Base-by-base conservation (phyloP, 495 filamentous ascomycete species). In the Opeltia flavorubescens region DNA sequence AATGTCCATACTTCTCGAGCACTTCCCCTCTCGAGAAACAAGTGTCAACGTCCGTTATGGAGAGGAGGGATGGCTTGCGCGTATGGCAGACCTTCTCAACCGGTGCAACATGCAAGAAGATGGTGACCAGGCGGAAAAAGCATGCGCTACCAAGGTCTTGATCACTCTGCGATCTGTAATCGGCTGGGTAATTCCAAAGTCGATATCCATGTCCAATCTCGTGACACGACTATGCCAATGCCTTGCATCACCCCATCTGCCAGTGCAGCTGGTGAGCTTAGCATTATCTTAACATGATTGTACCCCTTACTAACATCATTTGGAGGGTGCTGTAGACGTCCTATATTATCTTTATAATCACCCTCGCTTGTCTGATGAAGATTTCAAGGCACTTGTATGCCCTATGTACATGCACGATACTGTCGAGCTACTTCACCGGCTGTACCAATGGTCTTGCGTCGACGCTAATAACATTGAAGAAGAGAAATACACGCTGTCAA, bases 401-500 rank as follows among this genome's bases (percentile, higher is more conserved):
- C 78, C 86, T 43, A 81, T 95, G 70, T 89, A 85, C 53, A 71
- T 76, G 49, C 60, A 68, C 17, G 76, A 83, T 28, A 80, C 77
- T 48, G 71, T 94, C 30, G 68, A 69, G 23, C 70, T 93, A n/a
- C 75, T 89, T 44, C 74, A 74, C 51, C 75, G 76, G 49, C 70
- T 95, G 23, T 89, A 83, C 56, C 74, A 87, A 53, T 94, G 85
- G 84, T 84, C 86, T 1, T 62, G 77, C 5, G 80, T 89, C 48
- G 82, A 89, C 44, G 71, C 83, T 6, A 68, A 80, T 36, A 79
- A 91, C 55, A 75, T 89, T 25, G 85, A 94, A 56, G 87, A 95
- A 47, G 82, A 86, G 49, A 89, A 86, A 59, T 96, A 98, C 59
- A 74, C 84, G 28, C 77, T 96, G 52, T 78, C 82, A 18, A 95